phyloP scores from a whole-genome alignment of 2,329 filamentous ascomycete genomes.

The Triangularia setosa region DNA sequence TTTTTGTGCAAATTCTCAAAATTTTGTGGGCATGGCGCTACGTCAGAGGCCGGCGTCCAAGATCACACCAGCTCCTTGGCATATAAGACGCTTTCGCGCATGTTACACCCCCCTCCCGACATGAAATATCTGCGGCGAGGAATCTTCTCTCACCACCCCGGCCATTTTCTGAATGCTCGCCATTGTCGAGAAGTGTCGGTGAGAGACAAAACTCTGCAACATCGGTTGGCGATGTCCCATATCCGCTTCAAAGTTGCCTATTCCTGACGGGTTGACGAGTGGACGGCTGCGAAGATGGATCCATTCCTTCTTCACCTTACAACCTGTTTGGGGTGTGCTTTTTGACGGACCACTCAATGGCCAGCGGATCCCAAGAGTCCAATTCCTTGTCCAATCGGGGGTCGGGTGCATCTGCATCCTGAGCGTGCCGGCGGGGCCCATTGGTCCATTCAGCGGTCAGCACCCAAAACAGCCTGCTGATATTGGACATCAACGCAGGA shows the following conservation, averaged over 20 bases:
- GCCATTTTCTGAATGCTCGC: neutral
- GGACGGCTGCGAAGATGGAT: conserved; percentile 1
- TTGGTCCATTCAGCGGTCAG: conserved; percentile 18
- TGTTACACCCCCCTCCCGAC: conserved; percentile 11
- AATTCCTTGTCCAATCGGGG: conserved; percentile 20
- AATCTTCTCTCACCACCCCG: conserved; percentile 10
- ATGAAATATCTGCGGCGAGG: conserved; percentile 15
- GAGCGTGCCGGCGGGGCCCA: conserved; percentile 9
- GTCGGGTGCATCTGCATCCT: conserved; percentile 15
- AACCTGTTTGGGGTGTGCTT: conserved; percentile 5
- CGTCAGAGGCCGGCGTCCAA: conserved; percentile 17
- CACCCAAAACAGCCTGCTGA: conserved; percentile 19
- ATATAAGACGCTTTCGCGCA: conserved; percentile 22
- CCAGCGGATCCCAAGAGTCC: conserved; percentile 10
- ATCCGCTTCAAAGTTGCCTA: conserved; percentile 5
- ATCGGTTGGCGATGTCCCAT: conserved; percentile 15
- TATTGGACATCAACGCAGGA: conserved; percentile 30
- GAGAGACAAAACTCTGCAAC: conserved; percentile 10
- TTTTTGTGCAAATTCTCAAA: conserved; percentile 3
- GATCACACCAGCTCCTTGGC: conserved; percentile 8
- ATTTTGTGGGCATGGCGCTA: conserved; percentile 20
- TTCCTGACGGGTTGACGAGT: neutral
- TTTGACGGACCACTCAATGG: neutral
- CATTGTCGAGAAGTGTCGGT: conserved; percentile 20
- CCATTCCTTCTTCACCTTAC: conserved; percentile 17